phyloP scores from a whole-genome alignment of 495 filamentous ascomycete species.

The Usnea hakonensis region DNA sequence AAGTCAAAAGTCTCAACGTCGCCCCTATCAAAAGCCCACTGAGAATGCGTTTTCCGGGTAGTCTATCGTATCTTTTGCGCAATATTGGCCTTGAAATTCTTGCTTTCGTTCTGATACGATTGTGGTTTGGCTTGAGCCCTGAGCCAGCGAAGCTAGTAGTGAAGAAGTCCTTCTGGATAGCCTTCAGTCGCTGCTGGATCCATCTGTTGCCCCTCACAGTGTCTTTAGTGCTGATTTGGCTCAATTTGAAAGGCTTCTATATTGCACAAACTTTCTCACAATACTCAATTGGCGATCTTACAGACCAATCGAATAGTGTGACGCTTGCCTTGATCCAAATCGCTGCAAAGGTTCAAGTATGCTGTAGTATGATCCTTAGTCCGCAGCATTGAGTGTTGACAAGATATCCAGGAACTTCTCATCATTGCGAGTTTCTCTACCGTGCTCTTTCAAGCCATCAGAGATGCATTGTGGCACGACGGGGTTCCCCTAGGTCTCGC shows the following conservation, averaged over 20 bases:
- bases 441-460: conserved; percentile 1
- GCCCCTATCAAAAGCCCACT: not conserved
- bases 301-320: conserved; percentile 1
- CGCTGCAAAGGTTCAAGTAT: conserved; percentile 16
- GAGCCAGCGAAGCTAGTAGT: not conserved
- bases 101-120: not conserved
- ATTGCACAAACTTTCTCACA: not conserved
- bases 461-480: not conserved
- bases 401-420: conserved; percentile 12
- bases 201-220: conserved; percentile 13
- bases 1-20: not conserved
- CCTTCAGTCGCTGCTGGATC: not conserved
- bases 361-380: too few relatives aligned
- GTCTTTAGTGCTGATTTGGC: not conserved
- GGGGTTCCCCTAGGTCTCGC: conserved; percentile 13
- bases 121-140: not conserved
- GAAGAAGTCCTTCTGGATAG: not conserved
- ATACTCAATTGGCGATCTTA: not conserved
- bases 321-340: conserved; percentile 16
- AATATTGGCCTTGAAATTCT: not conserved
- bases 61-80: not conserved
- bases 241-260: conserved; percentile 11
- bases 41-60: not conserved
- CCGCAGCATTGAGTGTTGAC: too few relatives aligned
- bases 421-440: conserved; percentile 4